Percentiles rank a stretch among this genome's conserved stretches.
Conservation (phyloP, 192 early-diverging fungal species). For the Backusella australiensis region DNA sequence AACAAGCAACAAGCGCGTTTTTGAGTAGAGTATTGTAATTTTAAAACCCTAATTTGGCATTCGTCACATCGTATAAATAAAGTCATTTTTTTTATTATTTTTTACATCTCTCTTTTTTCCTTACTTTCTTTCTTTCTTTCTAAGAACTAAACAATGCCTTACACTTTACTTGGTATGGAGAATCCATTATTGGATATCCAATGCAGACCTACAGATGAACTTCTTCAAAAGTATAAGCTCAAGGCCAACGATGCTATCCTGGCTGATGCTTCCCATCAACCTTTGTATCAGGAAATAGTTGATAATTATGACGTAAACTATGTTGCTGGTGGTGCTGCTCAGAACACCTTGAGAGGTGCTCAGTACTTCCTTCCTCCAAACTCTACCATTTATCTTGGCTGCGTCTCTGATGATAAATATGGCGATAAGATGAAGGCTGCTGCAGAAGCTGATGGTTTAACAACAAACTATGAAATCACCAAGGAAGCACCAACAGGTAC, state of each 20-base stretch:
- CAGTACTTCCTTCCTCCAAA: conserved; percentile 85
- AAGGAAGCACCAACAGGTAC: conserved; percentile 82
- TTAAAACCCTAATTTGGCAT: not conserved
- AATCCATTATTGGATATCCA: conserved; percentile 99
- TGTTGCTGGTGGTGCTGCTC: conserved; percentile 94
- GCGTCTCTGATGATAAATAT: conserved; percentile 84
- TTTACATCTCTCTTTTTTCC: not conserved
- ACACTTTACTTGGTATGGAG: conserved; percentile 81
- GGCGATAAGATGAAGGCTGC: conserved; percentile 71
- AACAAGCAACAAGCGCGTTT: conserved; percentile 31
- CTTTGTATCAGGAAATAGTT: conserved; percentile 83
- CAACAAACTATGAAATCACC: conserved; percentile 83
- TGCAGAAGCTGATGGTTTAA: conserved; percentile 80
- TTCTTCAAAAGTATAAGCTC: conserved; percentile 81
- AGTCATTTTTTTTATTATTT: not conserved
- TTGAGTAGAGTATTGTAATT: conserved; percentile 1
- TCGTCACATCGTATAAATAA: conserved; percentile 2
- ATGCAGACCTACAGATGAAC: conserved; percentile 64
- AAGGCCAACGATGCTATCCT: conserved; percentile 96
- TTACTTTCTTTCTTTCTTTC: not conserved
- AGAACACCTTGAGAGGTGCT: conserved; percentile 90
- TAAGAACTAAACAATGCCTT: conserved; percentile 6
- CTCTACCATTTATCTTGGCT: conserved; percentile 88
- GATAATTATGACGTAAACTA: conserved; percentile 68
- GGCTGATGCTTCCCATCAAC: conserved; percentile 83